Evolutionary conservation across 345 rosid genomes (phyloP), one percentile per base, ranked within the genome.

Genomic region (Rhodomyrtus tomentosa): DNA sequence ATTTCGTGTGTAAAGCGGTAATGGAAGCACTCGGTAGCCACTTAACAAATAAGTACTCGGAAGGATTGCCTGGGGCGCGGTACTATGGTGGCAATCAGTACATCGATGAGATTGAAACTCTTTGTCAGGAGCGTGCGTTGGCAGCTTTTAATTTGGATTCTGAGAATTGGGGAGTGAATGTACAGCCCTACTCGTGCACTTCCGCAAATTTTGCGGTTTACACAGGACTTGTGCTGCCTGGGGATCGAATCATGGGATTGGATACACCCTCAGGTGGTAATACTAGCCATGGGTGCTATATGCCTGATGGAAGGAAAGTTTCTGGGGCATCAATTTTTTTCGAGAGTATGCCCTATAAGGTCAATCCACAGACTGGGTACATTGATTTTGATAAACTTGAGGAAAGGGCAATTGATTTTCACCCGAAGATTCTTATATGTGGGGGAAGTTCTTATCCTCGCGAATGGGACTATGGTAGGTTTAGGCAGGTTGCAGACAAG

Each of bases 401-500:
- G 90, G 98, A 95, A 87, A 93, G 93, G 90, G 95, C 98, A 7
- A 83, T 93, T 86, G 95, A 95, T 90, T 95, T 89, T 87, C 94
- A 95, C 83, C 98, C 95, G 0, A 95, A 94, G 91, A 92, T 95
- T 84, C 90, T 94, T 83, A 95, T 95, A 86, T 93, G 96, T 87
- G 98, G 98, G 32, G 98, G 98, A 80, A 95, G 98, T 85, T 93
- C 98, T 0, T 95, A 94, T 83, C 98, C 98, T 1, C 92, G 98
- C 79, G 98, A 94, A 52, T 94, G 93, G 95, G 95, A 93, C 52
- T 91, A 93, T 82, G 91, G 93, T 62, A 91, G 95, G 93, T 92
- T 95, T 90, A 93, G 93, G 88, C 93, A 87, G 88, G 89, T 93
- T 90, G 98, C 96, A 0, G 98, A 96, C 83, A 93, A 89, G 87